Base-by-base conservation (phyloP, 208 protist genomes). In the Leishmania aethiopica region DNA sequence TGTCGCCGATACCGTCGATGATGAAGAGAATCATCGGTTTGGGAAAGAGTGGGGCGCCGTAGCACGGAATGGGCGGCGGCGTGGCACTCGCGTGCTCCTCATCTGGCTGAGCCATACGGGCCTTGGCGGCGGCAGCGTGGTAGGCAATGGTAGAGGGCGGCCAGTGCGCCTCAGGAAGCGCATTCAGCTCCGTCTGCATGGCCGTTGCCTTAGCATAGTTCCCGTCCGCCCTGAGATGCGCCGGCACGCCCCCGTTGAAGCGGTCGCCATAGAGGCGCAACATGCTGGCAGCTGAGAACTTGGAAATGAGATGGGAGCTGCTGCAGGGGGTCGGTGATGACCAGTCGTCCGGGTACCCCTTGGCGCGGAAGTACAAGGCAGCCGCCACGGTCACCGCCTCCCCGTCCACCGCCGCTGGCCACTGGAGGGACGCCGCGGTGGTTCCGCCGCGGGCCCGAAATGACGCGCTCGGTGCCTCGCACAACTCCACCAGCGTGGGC, bases 1-100 rank as follows among this genome's bases (percentile, higher is more conserved):
- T 90, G 77, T 95, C 92, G 49, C 90, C 92, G 35, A 95, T 81
- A 40, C 92, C 92, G 83, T 95, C 92, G 77, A 95, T 93, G 78
- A 95, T 94, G 80, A 95, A 93, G 10, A 95, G 81, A 19, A 94
- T 86, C 32, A 95, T 84, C 25, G 90, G 90, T 75, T 79, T 80
- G 7, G 89, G 87, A 37, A 83, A 86, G 15, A 93, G 72, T 4
- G 90, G 88, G n/a, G 88, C 83, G 45, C 87, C 87, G 83, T 88
- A 69, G 66, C 69, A 83, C 28, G 55, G 75, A 35, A 37, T 59
- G 37, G 28, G 57, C 57, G 37, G 73, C 49, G 51, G 28, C 25
- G n/a, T 47, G 35, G 55, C 42, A 25, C 42, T 42, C 49, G 47
- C 35, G 70, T 19, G 4, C 49, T 13, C 75, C 35, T n/a, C 55